phyloP scores from a whole-genome alignment of 2,329 filamentous ascomycete genomes.

The Colletotrichum sp. region DNA sequence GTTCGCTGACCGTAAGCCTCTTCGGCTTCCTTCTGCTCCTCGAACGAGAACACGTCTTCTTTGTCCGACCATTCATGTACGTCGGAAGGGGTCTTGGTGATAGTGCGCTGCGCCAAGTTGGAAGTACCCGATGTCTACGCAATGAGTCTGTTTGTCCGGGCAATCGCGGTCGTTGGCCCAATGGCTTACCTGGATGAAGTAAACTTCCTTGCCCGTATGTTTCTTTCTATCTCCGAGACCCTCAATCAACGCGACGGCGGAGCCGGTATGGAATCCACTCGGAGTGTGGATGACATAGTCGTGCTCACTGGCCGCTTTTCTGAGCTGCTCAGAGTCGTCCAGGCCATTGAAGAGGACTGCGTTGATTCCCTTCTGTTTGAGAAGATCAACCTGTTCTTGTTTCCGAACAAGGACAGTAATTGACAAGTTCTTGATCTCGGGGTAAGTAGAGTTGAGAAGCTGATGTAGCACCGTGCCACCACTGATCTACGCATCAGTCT shows the following conservation, averaged over 20 bases:
- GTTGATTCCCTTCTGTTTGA: conserved; percentile 21
- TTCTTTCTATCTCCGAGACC: conserved; percentile 44
- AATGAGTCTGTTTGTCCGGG: neutral
- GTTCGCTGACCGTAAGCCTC: conserved; percentile 47
- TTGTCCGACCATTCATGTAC: conserved; percentile 43
- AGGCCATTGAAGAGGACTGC: neutral
- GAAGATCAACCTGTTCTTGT: conserved; percentile 27
- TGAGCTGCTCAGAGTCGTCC: conserved; percentile 26
- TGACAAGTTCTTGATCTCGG: conserved; percentile 20
- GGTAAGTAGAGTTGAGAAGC: conserved; percentile 24
- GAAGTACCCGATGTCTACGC: conserved; percentile 44
- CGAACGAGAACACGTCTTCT: conserved; percentile 47
- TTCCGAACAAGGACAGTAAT: conserved; percentile 30
- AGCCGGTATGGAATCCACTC: conserved; percentile 38
- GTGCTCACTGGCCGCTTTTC: conserved; percentile 25
- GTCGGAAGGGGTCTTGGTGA: conserved; percentile 32
- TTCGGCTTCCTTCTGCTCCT: conserved; percentile 37
- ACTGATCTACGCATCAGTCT: conserved; percentile 15
- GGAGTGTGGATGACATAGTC: conserved; percentile 49
- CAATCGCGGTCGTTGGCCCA: rapidly evolving
- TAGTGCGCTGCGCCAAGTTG: conserved; percentile 45
- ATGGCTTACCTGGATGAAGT: conserved; percentile 42
- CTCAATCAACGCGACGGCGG: conserved; percentile 43
- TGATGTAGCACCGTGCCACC: conserved; percentile 28
- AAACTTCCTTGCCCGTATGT: conserved; percentile 34